A percentile compares a stretch with the other conserved stretches of the same genome.
phyloP scores from a whole-genome alignment of 768 basidiomycete species.

The Infundibulicybe gibba region DNA sequence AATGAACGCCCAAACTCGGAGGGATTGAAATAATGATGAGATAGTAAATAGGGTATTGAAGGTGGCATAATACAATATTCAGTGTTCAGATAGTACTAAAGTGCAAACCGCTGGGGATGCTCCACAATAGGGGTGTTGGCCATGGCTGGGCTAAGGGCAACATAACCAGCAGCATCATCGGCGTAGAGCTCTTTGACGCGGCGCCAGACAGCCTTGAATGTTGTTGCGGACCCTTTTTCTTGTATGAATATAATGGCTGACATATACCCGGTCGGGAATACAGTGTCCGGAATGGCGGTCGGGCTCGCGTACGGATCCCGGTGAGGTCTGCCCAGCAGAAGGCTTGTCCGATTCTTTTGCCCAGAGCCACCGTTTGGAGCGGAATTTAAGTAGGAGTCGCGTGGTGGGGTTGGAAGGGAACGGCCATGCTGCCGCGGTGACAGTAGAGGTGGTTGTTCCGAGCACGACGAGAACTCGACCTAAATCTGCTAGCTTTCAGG shows the following conservation, averaged over 20 bases:
- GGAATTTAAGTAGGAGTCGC: conserved; percentile 4
- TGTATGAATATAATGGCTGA: conserved; percentile 77
- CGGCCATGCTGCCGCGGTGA: conserved; percentile 4
- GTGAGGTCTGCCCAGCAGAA: conserved; percentile 13
- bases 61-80: not conserved
- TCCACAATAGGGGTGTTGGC: conserved; percentile 38
- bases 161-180: conserved; percentile 24
- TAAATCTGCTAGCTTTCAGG: conserved; percentile 79
- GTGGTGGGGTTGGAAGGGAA: conserved; percentile 7
- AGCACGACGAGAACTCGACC: conserved; percentile 63
- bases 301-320: conserved; percentile 11
- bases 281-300: conserved; percentile 9
- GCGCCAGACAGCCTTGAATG: conserved; percentile 77
- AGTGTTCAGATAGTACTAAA: conserved; percentile 12
- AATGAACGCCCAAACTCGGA: too few species aligned
- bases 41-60: not conserved
- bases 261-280: conserved; percentile 32
- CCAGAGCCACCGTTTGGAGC: conserved; percentile 7
- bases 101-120: conserved; percentile 29
- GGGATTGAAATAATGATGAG: not conserved
- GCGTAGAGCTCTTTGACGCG: conserved; percentile 70
- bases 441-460: conserved; percentile 16
- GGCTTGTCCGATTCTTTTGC: conserved; percentile 19
- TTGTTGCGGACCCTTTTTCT: conserved; percentile 89
- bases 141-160: conserved; percentile 38